These are phyloP conservation scores for Gossypium armourianum DNA, from an alignment of 441 rosid species.

Conservation along the genomic window DNA sequence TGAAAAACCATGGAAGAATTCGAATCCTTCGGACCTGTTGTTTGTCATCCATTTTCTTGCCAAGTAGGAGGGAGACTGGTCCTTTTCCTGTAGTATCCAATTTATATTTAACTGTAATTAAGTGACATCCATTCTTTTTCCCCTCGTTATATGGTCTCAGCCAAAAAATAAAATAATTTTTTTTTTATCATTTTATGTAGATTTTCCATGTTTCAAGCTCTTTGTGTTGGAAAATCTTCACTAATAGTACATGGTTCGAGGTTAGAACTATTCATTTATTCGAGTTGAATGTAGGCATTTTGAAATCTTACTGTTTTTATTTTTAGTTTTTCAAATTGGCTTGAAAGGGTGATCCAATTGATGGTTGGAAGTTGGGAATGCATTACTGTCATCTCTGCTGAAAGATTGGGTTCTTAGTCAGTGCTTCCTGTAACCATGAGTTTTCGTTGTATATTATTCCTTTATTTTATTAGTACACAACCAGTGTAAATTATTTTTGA, in stretches of 20 bases:
- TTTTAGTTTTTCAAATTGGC: neutral
- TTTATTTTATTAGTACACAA: neutral
- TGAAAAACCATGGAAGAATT: slow-evolving; percentile 13
- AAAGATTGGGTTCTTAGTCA: neutral
- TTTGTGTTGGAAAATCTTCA: neutral
- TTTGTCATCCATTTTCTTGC: neutral
- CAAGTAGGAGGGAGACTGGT: neutral
- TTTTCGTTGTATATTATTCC: neutral
- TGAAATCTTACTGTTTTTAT: neutral
- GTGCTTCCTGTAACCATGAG: neutral
- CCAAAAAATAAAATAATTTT: neutral
- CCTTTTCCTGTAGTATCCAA: neutral
- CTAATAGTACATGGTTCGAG: neutral
- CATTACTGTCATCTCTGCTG: neutral
- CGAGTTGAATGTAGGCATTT: neutral
- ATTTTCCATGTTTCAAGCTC: slow-evolving; percentile 6
- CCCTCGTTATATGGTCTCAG: neutral
- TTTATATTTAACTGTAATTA: slow-evolving; percentile 10
- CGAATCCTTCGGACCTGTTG: slow-evolving; percentile 11
- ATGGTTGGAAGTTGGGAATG: neutral
- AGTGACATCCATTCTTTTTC: neutral
- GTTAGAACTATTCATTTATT: neutral
- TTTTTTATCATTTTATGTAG: neutral
- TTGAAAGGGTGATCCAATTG: neutral
- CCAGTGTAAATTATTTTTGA: neutral